Evolutionary conservation across 2,329 filamentous ascomycete genomes (phyloP).

Genomic region (Colletotrichum sp.): DNA sequence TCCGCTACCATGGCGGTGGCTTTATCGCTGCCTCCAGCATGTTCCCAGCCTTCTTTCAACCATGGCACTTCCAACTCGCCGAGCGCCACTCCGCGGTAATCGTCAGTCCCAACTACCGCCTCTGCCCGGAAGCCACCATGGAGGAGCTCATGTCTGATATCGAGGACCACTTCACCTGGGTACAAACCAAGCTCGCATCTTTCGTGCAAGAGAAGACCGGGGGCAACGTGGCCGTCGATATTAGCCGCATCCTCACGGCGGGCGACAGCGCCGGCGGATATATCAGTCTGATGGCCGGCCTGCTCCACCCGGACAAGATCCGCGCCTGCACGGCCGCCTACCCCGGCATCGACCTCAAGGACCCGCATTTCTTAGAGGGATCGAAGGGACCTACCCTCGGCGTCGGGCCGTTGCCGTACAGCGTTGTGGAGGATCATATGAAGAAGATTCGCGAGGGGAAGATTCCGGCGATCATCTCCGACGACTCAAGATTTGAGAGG

Average conservation of each 20-base stretch:
- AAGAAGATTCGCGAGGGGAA: neutral
- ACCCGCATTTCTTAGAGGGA: neutral
- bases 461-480: neutral
- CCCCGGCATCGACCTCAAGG: slow-evolving; percentile 23
- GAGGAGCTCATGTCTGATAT: slow-evolving; percentile 30
- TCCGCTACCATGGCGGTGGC: slow-evolving; percentile 31
- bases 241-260: neutral
- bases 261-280: slow-evolving; percentile 29
- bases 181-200: slow-evolving; percentile 7
- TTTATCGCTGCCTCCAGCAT: slow-evolving; percentile 25
- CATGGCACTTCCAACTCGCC: slow-evolving; percentile 26
- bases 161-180: slow-evolving; percentile 31
- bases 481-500: neutral
- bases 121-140: slow-evolving; percentile 26
- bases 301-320: slow-evolving; percentile 27
- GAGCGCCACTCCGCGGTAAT: slow-evolving; percentile 27
- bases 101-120: slow-evolving; percentile 28
- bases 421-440: neutral
- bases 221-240: slow-evolving; percentile 20
- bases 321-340: slow-evolving; percentile 22
- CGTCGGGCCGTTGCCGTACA: neutral
- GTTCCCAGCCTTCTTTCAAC: slow-evolving; percentile 28
- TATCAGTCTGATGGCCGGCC: slow-evolving; percentile 20
- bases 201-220: slow-evolving; percentile 21
- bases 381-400: neutral